phyloP scores from a whole-genome alignment of 495 filamentous ascomycete species.

The Aspergillus hancockii region DNA sequence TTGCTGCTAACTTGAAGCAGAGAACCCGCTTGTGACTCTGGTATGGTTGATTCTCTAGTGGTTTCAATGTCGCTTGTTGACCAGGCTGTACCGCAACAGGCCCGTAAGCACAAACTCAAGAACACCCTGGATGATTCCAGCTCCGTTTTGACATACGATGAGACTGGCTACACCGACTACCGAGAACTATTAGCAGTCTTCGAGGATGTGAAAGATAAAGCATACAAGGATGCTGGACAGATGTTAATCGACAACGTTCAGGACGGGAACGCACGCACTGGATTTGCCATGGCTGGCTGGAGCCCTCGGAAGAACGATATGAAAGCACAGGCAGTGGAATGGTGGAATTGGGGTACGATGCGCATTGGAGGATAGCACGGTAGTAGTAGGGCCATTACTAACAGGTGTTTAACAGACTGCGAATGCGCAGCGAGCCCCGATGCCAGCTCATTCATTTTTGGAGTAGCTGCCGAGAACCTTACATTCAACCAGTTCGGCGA shows the following conservation, averaged over 20 bases:
- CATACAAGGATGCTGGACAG: slow-evolving; percentile 57
- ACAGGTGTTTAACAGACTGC: slow-evolving; percentile 48
- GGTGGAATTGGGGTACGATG: slow-evolving; percentile 56
- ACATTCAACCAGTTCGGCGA: slow-evolving; percentile 53
- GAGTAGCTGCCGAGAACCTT: slow-evolving; percentile 45
- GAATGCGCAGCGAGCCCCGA: slow-evolving; percentile 55
- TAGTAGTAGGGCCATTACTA: slow-evolving; percentile 5
- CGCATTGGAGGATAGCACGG: background rate
- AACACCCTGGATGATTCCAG: slow-evolving; percentile 65
- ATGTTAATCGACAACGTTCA: slow-evolving; percentile 62
- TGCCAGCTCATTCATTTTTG: slow-evolving; percentile 46
- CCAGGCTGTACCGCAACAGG: slow-evolving; percentile 25
- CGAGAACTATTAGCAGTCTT: slow-evolving; percentile 51
- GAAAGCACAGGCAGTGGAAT: slow-evolving; percentile 62
- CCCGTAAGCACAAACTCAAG: slow-evolving; percentile 62
- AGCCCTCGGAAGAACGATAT: slow-evolving; percentile 58
- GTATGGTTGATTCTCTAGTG: slow-evolving; percentile 28
- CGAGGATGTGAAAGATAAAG: slow-evolving; percentile 48
- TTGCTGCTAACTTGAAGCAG: slow-evolving; percentile 27
- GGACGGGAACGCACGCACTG: slow-evolving; percentile 62
- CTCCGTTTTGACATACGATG: slow-evolving; percentile 61
- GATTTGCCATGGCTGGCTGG: slow-evolving; percentile 63
- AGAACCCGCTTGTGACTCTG: slow-evolving; percentile 72
- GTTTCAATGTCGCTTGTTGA: background rate
- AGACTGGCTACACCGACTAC: slow-evolving; percentile 54